These are phyloP conservation scores for Babesia bigemina DNA, from an alignment of 169 alveolate species.

Conservation along the genomic window DNA sequence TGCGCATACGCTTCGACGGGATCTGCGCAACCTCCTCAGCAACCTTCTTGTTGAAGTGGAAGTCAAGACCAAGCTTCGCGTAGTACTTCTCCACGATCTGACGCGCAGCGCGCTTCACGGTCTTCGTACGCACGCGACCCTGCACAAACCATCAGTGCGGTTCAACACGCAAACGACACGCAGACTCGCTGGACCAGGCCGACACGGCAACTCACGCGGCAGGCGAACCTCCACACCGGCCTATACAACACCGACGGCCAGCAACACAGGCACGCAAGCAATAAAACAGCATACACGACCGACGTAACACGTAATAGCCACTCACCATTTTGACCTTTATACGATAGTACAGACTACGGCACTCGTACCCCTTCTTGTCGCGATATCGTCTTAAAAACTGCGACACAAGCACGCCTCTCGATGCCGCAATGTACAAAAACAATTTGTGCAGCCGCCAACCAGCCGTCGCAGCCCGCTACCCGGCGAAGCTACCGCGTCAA, in stretches of 20 bases:
- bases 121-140: slow-evolving; percentile 99
- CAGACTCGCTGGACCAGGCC: neutral
- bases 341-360: neutral
- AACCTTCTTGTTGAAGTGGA: slow-evolving; percentile 98
- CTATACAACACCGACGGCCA: neutral
- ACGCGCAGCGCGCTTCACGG: slow-evolving; percentile 99
- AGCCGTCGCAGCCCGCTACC: neutral
- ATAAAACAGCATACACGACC: neutral
- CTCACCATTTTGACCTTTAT: slow-evolving; percentile 4
- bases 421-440: neutral
- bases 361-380: neutral
- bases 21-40: slow-evolving; percentile 98
- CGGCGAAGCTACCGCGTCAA: neutral
- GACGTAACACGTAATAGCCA: neutral
- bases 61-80: slow-evolving; percentile 95
- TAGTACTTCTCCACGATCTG: slow-evolving; percentile 98
- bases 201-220: neutral
- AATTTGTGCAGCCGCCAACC: neutral
- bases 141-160: neutral
- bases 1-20: slow-evolving; percentile 97
- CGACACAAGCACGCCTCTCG: neutral
- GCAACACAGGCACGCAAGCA: neutral
- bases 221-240: neutral
- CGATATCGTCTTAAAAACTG: neutral
- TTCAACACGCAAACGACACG: neutral